Evolutionary conservation across 2,329 filamentous ascomycete genomes (phyloP).

Genomic region (Xylariaceae sp.): DNA sequence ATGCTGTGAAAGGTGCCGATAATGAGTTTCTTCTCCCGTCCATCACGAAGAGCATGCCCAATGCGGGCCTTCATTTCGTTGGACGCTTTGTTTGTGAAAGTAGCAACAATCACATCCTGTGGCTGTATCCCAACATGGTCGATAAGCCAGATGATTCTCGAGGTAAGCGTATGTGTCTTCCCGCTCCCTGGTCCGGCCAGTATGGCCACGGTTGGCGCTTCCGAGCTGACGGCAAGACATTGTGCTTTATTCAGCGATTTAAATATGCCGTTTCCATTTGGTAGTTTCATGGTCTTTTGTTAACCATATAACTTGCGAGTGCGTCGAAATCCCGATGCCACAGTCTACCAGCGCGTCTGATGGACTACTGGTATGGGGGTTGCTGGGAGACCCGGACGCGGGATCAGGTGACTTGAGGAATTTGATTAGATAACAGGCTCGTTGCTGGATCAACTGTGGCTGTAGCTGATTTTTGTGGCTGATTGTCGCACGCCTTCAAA

Average conservation of each 20-base stretch:
- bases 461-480: slow-evolving; percentile 2
- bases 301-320: slow-evolving; percentile 5
- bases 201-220: slow-evolving; percentile 57
- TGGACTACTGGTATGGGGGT: slow-evolving; percentile 1
- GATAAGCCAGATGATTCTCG: slow-evolving; percentile 85
- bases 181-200: slow-evolving; percentile 68
- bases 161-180: slow-evolving; percentile 93
- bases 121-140: slow-evolving; percentile 67
- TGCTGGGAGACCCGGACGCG: slow-evolving; percentile 7
- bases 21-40: slow-evolving; percentile 69
- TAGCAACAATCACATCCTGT: slow-evolving; percentile 88
- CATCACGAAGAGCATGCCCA: slow-evolving; percentile 71
- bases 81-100: slow-evolving; percentile 94
- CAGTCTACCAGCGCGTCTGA: slow-evolving; percentile 15
- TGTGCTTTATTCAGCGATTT: slow-evolving; percentile 53
- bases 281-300: slow-evolving; percentile 23
- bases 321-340: background rate
- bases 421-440: background rate
- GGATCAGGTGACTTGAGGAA: slow-evolving; percentile 18
- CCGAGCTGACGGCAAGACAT: slow-evolving; percentile 51
- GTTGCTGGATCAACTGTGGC: slow-evolving; percentile 1
- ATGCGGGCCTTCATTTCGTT: slow-evolving; percentile 90
- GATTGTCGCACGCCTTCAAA: slow-evolving; percentile 2
- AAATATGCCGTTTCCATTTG: slow-evolving; percentile 36
- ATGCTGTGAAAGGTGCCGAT: slow-evolving; percentile 96